Percentiles rank a stretch among this genome's conserved stretches.
phyloP scores from a whole-genome alignment of 1,284 basidiomycete genomes.

The Trichosporon sp. region DNA sequence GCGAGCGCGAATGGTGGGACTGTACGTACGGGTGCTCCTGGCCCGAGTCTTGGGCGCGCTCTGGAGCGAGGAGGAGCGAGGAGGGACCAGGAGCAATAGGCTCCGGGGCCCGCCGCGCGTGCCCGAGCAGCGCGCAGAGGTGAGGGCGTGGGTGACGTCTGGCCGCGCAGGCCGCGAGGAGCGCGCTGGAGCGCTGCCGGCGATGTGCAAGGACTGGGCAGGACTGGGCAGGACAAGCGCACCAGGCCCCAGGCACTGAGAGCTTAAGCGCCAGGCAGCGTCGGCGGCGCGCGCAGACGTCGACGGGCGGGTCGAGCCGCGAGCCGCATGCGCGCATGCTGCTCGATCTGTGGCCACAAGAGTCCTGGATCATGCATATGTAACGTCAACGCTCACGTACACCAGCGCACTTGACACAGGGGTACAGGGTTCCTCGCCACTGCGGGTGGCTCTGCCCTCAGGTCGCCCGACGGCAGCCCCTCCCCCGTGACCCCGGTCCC shows the following conservation, averaged over 20 bases:
- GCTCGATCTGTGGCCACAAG: background rate
- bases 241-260: background rate
- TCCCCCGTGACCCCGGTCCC: background rate
- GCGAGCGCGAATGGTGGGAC: background rate
- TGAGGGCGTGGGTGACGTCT: background rate
- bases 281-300: too few relatives aligned
- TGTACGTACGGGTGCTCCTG: background rate
- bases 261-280: background rate
- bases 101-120: background rate
- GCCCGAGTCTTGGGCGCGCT: too few relatives aligned
- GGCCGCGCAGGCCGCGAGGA: background rate
- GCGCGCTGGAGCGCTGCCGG: background rate
- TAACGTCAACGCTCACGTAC: constrained; percentile 3
- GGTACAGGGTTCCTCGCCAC: constrained; percentile 1
- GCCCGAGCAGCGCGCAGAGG: background rate
- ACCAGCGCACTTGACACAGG: background rate
- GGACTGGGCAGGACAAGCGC: background rate
- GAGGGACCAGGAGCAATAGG: background rate
- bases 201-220: background rate
- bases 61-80: background rate
- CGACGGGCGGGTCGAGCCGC: background rate
- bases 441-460: background rate
- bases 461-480: background rate
- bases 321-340: background rate
- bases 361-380: constrained; percentile 5